Conservation (phyloP, 495 filamentous ascomycete genomes). For the Xylaria nigripes region DNA sequence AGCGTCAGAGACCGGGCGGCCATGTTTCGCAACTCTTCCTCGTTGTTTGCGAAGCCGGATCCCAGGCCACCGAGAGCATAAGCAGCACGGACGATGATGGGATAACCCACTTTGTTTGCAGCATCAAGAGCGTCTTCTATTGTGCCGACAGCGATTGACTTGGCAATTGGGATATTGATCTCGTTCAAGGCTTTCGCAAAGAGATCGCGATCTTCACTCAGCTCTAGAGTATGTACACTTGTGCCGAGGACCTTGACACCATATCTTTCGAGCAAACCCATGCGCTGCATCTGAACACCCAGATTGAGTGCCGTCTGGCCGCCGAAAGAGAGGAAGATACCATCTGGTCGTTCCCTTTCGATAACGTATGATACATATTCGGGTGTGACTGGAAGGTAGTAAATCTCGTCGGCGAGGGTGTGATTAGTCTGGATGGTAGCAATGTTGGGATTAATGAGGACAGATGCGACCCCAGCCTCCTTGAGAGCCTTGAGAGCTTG, state of each 20-base stretch:
- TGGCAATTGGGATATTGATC: constrained; percentile 94
- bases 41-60: constrained; percentile 92
- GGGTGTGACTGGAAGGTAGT: constrained; percentile 92
- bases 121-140: constrained; percentile 86
- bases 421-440: constrained; percentile 98
- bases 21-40: constrained; percentile 85
- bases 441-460: constrained; percentile 97
- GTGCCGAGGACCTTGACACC: constrained; percentile 92
- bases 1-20: constrained; percentile 87
- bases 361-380: constrained; percentile 97
- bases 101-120: constrained; percentile 81
- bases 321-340: constrained; percentile 94
- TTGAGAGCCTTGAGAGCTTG: constrained; percentile 95
- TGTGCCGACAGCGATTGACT: constrained; percentile 84
- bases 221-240: constrained; percentile 86
- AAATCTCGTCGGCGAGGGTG: constrained; percentile 92
- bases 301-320: constrained; percentile 95
- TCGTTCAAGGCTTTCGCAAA: constrained; percentile 83
- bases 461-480: constrained; percentile 90
- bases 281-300: constrained; percentile 93
- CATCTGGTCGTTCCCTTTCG: constrained; percentile 87
- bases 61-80: constrained; percentile 94
- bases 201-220: constrained; percentile 90
- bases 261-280: constrained; percentile 90
- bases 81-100: constrained; percentile 93